Evolutionary conservation across 1,284 basidiomycete species (phyloP).

Genomic region (Malassezia dermatis): DNA sequence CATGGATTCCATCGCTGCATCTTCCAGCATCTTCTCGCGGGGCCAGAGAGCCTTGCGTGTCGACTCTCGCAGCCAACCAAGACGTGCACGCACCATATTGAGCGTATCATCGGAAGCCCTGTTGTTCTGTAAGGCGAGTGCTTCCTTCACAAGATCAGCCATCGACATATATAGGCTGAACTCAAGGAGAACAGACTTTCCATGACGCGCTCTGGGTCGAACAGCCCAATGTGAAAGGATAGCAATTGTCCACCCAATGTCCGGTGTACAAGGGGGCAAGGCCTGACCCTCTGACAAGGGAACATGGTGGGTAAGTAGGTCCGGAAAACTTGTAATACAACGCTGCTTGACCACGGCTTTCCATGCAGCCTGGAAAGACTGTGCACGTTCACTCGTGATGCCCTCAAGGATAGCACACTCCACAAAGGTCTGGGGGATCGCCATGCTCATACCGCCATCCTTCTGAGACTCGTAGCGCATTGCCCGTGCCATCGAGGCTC

Average conservation of each 20-base stretch:
- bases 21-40: not conserved
- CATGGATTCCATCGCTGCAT: slow-evolving; percentile 9
- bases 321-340: not conserved
- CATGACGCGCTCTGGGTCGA: slow-evolving; percentile 14
- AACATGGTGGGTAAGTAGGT: slow-evolving; percentile 16
- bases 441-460: not conserved
- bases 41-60: not conserved
- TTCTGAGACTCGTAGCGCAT: not conserved
- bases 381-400: slow-evolving; percentile 32
- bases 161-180: slow-evolving; percentile 39
- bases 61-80: slow-evolving; percentile 7
- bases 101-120: not conserved
- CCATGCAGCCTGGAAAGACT: slow-evolving; percentile 37
- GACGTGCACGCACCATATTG: not conserved
- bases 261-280: slow-evolving; percentile 25
- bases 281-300: not conserved
- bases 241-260: slow-evolving; percentile 41
- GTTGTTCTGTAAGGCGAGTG: slow-evolving; percentile 21
- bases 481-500: slow-evolving; percentile 29
- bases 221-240: slow-evolving; percentile 26
- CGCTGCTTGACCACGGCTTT: slow-evolving; percentile 23
- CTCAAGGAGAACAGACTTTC: slow-evolving; percentile 26
- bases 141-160: slow-evolving; percentile 33
- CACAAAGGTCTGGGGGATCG: slow-evolving; percentile 27
- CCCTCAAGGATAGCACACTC: slow-evolving; percentile 37